Conservation (phyloP, 2,329 filamentous ascomycete genomes). For the Colletotrichum abscissum region DNA sequence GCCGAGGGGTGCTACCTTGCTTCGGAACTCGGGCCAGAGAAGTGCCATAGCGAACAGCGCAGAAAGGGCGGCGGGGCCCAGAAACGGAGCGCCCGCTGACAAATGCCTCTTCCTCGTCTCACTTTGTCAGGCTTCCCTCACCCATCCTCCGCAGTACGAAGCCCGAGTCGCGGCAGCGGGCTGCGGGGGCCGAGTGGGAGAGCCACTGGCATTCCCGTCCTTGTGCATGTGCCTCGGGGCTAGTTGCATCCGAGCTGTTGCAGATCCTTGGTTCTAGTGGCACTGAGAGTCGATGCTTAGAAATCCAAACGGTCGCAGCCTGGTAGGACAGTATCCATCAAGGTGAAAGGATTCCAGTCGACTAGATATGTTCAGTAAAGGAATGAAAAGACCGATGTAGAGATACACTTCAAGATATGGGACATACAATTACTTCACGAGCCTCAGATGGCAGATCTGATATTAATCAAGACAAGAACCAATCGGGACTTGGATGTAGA, state of each 20-base stretch:
- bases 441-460: background rate
- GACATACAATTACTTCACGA: background rate
- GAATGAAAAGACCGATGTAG: background rate
- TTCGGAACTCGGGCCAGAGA: background rate
- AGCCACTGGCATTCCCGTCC: background rate
- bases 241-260: conserved; percentile 16
- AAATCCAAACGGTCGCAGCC: background rate
- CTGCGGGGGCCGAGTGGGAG: background rate
- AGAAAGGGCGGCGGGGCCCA: too few species aligned
- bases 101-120: conserved; percentile 9
- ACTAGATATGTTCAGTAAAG: background rate
- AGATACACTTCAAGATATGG: background rate
- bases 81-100: conserved; percentile 14
- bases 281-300: too few species aligned
- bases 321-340: background rate
- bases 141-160: background rate
- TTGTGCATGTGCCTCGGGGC: background rate
- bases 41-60: background rate
- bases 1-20: background rate
- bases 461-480: background rate
- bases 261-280: background rate
- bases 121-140: background rate
- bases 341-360: background rate
- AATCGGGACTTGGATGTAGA: conserved; percentile 11
- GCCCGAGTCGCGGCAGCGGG: background rate